Conservation (phyloP, 768 basidiomycete species). For the Lyophyllum decastes region DNA sequence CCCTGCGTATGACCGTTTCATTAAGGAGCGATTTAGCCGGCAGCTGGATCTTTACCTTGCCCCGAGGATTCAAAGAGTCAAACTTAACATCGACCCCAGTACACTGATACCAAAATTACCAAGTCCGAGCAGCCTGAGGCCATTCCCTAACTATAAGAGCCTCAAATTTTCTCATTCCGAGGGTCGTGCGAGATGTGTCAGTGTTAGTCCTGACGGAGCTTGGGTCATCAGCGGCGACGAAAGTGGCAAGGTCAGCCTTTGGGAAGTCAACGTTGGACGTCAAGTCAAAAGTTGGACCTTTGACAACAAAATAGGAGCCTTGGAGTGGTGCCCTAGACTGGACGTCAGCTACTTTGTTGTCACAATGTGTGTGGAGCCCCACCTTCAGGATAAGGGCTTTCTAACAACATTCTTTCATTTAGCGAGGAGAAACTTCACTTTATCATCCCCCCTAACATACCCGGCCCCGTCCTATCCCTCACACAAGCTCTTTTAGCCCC, state of each 20-base stretch:
- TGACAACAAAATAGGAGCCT: slow-evolving; percentile 72
- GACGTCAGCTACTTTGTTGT: slow-evolving; percentile 82
- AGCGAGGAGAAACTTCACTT: slow-evolving; percentile 85
- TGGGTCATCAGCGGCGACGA: slow-evolving; percentile 96
- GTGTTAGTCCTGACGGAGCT: slow-evolving; percentile 83
- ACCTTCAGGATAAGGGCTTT: slow-evolving; percentile 2
- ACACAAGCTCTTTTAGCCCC: slow-evolving; percentile 68
- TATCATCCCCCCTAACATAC: slow-evolving; percentile 78
- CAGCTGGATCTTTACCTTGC: slow-evolving; percentile 97
- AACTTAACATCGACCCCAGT: slow-evolving; percentile 90
- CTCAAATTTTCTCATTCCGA: slow-evolving; percentile 70
- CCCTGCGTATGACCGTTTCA: slow-evolving; percentile 88
- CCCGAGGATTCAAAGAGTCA: slow-evolving; percentile 83
- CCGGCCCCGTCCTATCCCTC: slow-evolving; percentile 53
- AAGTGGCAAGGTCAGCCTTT: slow-evolving; percentile 79
- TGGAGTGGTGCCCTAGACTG: slow-evolving; percentile 92
- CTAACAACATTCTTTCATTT: slow-evolving; percentile 14
- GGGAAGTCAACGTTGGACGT: slow-evolving; percentile 90
- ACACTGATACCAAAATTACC: slow-evolving; percentile 94
- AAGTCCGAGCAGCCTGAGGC: slow-evolving; percentile 85
- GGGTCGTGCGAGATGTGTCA: slow-evolving; percentile 71
- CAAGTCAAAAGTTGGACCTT: slow-evolving; percentile 89
- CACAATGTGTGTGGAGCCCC: slow-evolving; percentile 61
- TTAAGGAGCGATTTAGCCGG: slow-evolving; percentile 90
- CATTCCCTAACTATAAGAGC: slow-evolving; percentile 89